Evolutionary conservation across 768 basidiomycete genomes (phyloP).

Genomic region (Tremella mesenterica): DNA sequence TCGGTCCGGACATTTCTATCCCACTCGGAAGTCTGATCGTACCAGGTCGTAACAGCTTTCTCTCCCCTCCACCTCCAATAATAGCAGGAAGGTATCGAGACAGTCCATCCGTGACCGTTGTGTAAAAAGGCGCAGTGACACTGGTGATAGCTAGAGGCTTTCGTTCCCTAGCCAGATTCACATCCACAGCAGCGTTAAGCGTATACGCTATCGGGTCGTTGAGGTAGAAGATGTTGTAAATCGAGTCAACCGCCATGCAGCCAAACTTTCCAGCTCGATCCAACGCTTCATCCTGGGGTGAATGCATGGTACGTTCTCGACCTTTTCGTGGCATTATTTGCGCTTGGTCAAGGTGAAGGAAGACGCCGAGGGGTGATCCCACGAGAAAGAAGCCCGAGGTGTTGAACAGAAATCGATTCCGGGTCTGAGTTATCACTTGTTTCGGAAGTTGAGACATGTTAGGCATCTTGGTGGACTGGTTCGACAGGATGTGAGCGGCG

Average conservation of each 20-base stretch:
- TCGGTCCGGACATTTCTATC: conserved; percentile 44
- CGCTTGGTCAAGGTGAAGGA: conserved; percentile 48
- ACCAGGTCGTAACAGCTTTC: conserved; percentile 34
- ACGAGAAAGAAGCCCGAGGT: conserved; percentile 46
- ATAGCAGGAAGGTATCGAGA: conserved; percentile 37
- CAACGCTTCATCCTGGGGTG: conserved; percentile 48
- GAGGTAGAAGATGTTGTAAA: conserved; percentile 49
- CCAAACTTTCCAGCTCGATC: conserved; percentile 48
- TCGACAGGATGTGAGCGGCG: conserved; percentile 47
- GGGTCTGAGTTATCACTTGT: conserved; percentile 34
- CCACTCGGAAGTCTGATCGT: conserved; percentile 42
- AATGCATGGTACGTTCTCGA: conserved; percentile 46
- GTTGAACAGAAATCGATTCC: conserved; percentile 46
- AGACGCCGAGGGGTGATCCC: conserved; percentile 48
- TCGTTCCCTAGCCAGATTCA: conserved; percentile 26
- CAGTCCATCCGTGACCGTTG: conserved; percentile 41
- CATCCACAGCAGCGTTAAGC: conserved; percentile 48
- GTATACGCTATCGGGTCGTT: conserved; percentile 49
- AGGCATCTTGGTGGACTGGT: conserved; percentile 48
- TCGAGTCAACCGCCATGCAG: conserved; percentile 44
- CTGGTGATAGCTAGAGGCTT: conserved; percentile 40
- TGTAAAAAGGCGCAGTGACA: conserved; percentile 40
- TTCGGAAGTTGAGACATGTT: conserved; percentile 43
- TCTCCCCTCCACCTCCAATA: conserved; percentile 18
- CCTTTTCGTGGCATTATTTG: conserved; percentile 49